These are phyloP conservation scores for Wallemia ichthyophaga DNA, from an alignment of 1,284 basidiomycete genomes.

Conservation along the genomic window DNA sequence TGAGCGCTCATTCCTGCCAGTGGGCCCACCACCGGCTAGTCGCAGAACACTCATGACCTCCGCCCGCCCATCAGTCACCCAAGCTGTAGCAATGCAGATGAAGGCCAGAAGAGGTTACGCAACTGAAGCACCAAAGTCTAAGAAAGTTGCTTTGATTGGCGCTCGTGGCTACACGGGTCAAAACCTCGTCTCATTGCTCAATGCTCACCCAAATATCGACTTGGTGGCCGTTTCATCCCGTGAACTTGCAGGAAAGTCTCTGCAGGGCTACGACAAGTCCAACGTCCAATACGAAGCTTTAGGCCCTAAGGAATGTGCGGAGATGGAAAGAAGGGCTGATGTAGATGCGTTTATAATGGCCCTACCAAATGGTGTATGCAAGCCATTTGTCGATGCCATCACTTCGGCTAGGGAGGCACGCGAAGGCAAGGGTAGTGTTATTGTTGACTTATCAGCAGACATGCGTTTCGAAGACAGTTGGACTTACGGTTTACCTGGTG, in stretches of 20 bases:
- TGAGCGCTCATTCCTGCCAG: slow-evolving; percentile 60
- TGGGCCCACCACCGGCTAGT: slow-evolving; percentile 30
- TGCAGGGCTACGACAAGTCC: slow-evolving; percentile 57
- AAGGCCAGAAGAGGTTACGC: slow-evolving; percentile 17
- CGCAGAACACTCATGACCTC: slow-evolving; percentile 41
- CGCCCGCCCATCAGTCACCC: slow-evolving; percentile 22
- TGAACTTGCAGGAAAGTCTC: slow-evolving; percentile 53
- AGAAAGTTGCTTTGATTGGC: slow-evolving; percentile 79
- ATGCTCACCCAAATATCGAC: slow-evolving; percentile 54
- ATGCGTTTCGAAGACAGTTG: slow-evolving; percentile 79
- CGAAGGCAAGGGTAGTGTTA: slow-evolving; percentile 30
- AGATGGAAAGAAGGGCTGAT: slow-evolving; percentile 56
- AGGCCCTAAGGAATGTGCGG: slow-evolving; percentile 39
- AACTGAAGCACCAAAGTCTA: slow-evolving; percentile 32
- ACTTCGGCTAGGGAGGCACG: slow-evolving; percentile 31
- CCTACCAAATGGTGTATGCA: slow-evolving; percentile 82
- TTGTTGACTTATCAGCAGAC: slow-evolving; percentile 84
- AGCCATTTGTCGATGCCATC: slow-evolving; percentile 88
- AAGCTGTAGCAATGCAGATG: slow-evolving; percentile 18
- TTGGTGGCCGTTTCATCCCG: slow-evolving; percentile 88
- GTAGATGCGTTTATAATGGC: slow-evolving; percentile 97
- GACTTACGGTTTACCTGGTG: slow-evolving; percentile 97
- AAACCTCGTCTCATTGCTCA: slow-evolving; percentile 55
- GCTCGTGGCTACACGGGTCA: slow-evolving; percentile 90
- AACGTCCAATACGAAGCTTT: slow-evolving; percentile 50